Evolutionary conservation across 148 eudicot species (phyloP).

Genomic region (Nepenthes mirabilis): DNA sequence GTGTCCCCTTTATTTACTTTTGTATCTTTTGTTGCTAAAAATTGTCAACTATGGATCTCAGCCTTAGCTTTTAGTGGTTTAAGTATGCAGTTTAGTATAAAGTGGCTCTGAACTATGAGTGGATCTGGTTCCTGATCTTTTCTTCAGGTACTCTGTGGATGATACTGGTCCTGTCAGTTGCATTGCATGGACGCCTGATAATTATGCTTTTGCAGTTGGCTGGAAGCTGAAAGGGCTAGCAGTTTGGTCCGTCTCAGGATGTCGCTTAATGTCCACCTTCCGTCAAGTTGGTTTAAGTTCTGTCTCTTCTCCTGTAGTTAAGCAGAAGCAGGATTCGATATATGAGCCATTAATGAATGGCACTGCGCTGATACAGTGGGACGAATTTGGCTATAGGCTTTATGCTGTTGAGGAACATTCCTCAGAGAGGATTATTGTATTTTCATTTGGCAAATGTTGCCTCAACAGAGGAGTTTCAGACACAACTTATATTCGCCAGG

Average conservation of each 20-base stretch:
- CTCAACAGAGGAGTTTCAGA: slow-evolving; percentile 96
- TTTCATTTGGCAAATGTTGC: slow-evolving; percentile 92
- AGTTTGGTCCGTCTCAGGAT: slow-evolving; percentile 98
- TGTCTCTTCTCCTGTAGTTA: slow-evolving; percentile 73
- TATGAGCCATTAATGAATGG: slow-evolving; percentile 92
- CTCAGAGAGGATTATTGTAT: slow-evolving; percentile 78
- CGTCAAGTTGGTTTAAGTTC: slow-evolving; percentile 86
- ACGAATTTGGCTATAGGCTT: slow-evolving; percentile 89
- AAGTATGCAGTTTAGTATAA: not conserved
- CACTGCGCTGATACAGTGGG: slow-evolving; percentile 86
- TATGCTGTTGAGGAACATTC: slow-evolving; percentile 79
- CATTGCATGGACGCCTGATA: slow-evolving; percentile 97
- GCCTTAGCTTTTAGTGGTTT: not conserved
- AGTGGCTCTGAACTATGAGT: not conserved
- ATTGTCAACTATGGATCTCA: not conserved
- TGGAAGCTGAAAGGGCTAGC: slow-evolving; percentile 93
- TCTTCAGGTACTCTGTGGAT: slow-evolving; percentile 65
- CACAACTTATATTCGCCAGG: slow-evolving; percentile 70
- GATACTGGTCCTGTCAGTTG: slow-evolving; percentile 93
- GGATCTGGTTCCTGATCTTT: slow-evolving; percentile 8
- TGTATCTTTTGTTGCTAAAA: not conserved
- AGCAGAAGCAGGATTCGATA: slow-evolving; percentile 57
- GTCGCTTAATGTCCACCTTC: slow-evolving; percentile 95
- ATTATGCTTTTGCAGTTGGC: slow-evolving; percentile 96
- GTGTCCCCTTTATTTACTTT: too few relatives aligned